These are phyloP conservation scores for Excoecaria agallocha DNA, from an alignment of 345 rosid genomes.

Conservation along the genomic window DNA sequence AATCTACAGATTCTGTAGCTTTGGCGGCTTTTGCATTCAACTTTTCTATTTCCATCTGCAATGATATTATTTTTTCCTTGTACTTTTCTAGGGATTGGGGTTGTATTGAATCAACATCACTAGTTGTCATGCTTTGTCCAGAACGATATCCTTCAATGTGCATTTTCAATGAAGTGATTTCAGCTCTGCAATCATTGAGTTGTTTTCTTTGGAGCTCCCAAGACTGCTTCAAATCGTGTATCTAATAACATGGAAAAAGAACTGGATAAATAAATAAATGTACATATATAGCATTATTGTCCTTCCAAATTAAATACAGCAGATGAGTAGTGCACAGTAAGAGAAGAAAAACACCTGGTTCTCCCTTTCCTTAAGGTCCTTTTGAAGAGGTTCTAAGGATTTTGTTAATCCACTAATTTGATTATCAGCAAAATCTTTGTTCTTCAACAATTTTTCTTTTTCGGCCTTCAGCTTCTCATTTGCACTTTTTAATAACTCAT, in stretches of 20 bases:
- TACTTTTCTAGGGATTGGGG: slow-evolving; percentile 51
- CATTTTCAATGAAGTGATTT: slow-evolving; percentile 90
- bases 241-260: slow-evolving; percentile 37
- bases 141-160: slow-evolving; percentile 77
- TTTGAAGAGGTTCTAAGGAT: slow-evolving; percentile 68
- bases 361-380: slow-evolving; percentile 82
- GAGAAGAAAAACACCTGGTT: slow-evolving; percentile 53
- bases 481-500: slow-evolving; percentile 50
- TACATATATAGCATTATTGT: neutral
- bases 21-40: slow-evolving; percentile 34
- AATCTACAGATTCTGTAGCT: slow-evolving; percentile 34
- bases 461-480: slow-evolving; percentile 58
- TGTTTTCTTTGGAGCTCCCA: slow-evolving; percentile 71
- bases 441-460: slow-evolving; percentile 54
- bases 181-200: slow-evolving; percentile 86
- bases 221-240: slow-evolving; percentile 67
- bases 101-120: slow-evolving; percentile 49
- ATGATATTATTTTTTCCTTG: slow-evolving; percentile 53
- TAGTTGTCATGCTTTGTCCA: slow-evolving; percentile 39
- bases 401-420: slow-evolving; percentile 67
- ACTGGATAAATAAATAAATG: neutral
- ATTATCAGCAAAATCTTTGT: slow-evolving; percentile 59
- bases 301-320: slow-evolving; percentile 18
- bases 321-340: slow-evolving; percentile 18
- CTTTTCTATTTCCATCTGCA: slow-evolving; percentile 60